phyloP scores from a whole-genome alignment of 495 filamentous ascomycete genomes.

The Cladorrhinum samala region DNA sequence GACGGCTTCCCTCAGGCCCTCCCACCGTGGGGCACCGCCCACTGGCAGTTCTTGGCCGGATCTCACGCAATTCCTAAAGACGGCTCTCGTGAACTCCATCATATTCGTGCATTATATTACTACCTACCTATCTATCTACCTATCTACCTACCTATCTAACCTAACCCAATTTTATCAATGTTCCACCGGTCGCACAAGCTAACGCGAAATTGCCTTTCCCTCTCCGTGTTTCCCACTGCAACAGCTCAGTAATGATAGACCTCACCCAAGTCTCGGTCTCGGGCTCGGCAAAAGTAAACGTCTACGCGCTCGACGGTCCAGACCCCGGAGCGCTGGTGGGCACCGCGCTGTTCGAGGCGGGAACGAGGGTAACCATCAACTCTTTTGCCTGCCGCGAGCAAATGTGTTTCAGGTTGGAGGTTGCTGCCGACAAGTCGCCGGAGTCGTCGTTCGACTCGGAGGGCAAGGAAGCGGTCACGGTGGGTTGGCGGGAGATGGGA shows the following conservation, averaged over 20 bases:
- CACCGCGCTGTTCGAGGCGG: slow-evolving; percentile 16
- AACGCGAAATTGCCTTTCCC: too few species aligned
- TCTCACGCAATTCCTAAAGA: too few species aligned
- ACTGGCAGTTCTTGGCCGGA: too few species aligned
- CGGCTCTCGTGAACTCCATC: too few species aligned
- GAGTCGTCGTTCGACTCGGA: too few species aligned
- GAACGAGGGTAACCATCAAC: slow-evolving; percentile 11
- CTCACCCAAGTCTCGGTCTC: neutral
- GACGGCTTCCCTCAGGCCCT: too few species aligned
- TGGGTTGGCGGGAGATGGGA: neutral
- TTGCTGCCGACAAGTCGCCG: neutral
- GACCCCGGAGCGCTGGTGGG: slow-evolving; percentile 21
- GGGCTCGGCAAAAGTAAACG: slow-evolving; percentile 21
- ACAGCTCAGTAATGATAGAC: neutral
- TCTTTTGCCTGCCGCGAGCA: slow-evolving; percentile 25
- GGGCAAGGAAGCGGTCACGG: neutral
- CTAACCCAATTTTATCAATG: too few species aligned
- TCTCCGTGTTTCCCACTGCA: slow-evolving; percentile 10
- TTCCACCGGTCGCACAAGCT: too few species aligned
- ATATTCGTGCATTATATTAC: too few species aligned
- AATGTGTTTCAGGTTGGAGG: slow-evolving; percentile 23
- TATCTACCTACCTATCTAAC: too few species aligned
- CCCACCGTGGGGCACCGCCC: too few species aligned
- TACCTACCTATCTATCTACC: too few species aligned
- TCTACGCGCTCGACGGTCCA: slow-evolving; percentile 26